Percentiles rank a stretch among this genome's conserved stretches.
phyloP scores from a whole-genome alignment of 1,139 yeast species.

The Yamadazyma buinensis region DNA sequence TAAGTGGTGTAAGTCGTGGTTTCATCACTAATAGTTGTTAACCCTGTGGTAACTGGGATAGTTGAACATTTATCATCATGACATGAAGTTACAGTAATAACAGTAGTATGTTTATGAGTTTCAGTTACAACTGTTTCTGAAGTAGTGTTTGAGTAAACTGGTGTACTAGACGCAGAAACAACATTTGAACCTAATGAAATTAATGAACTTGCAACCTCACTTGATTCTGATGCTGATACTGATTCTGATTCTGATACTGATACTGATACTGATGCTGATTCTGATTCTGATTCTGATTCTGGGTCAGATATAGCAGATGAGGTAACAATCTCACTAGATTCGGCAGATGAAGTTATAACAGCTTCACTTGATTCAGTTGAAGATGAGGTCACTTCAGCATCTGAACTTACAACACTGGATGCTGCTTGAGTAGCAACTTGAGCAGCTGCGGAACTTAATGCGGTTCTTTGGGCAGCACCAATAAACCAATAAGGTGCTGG shows the following conservation, averaged over 20 bases:
- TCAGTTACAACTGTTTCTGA: too few species aligned
- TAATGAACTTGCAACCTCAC: neutral
- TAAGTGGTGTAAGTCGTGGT: slow-evolving; percentile 13
- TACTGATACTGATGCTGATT: neutral
- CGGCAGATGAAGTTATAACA: neutral
- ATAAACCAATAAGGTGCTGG: slow-evolving; percentile 24
- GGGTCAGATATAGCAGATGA: neutral
- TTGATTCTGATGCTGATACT: neutral
- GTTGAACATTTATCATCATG: slow-evolving; percentile 26
- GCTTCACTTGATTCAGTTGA: neutral
- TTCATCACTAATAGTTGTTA: slow-evolving; percentile 27
- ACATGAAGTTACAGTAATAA: slow-evolving; percentile 51
- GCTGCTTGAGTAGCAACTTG: slow-evolving; percentile 2
- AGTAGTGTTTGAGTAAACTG: neutral
- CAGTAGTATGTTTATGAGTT: slow-evolving; percentile 12
- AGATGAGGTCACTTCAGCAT: slow-evolving; percentile 1
- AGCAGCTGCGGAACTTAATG: slow-evolving; percentile 11
- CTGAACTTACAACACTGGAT: neutral
- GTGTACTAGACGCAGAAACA: neutral
- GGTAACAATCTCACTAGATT: neutral
- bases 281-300: slow-evolving; percentile 6
- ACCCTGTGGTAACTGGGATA: slow-evolving; percentile 32
- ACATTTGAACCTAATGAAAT: neutral
- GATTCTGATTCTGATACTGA: neutral
- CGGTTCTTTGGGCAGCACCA: slow-evolving; percentile 15